A percentile compares a stretch with the other conserved stretches of the same genome.
phyloP scores from a whole-genome alignment of 2,329 filamentous ascomycete species.

The Phaeoacremonium minimum region DNA sequence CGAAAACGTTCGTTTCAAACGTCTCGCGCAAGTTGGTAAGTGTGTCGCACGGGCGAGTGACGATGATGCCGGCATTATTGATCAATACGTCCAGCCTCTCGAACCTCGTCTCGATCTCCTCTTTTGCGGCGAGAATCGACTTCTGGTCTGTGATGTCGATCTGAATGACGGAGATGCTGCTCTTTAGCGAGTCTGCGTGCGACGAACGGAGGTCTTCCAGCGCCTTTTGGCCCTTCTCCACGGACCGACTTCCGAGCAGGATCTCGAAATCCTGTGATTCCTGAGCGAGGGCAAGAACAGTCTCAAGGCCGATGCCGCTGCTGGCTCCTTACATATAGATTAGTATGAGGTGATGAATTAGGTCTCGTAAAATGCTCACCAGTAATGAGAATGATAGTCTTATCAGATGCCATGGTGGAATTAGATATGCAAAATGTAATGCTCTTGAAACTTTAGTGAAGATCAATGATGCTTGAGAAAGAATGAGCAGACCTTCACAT shows the following conservation, averaged over 20 bases:
- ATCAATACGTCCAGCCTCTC: slow-evolving; percentile 51
- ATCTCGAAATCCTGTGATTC: slow-evolving; percentile 3
- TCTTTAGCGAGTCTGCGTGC: neutral
- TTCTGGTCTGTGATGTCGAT: slow-evolving; percentile 57
- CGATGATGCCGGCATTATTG: slow-evolving; percentile 46
- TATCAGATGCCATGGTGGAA: neutral
- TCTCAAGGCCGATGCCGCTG: slow-evolving; percentile 3
- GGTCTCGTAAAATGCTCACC: neutral
- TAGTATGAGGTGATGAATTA: neutral
- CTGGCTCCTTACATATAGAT: neutral
- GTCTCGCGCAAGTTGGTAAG: slow-evolving; percentile 47
- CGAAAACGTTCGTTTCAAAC: slow-evolving; percentile 39
- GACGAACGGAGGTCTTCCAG: neutral
- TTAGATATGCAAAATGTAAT: no score
- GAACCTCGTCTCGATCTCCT: slow-evolving; percentile 44
- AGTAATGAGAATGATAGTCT: slow-evolving; percentile 3
- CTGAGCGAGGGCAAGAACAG: slow-evolving; percentile 1
- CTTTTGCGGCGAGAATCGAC: slow-evolving; percentile 48
- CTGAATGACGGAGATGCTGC: slow-evolving; percentile 22
- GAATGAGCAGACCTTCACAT: no score
- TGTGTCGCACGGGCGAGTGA: slow-evolving; percentile 41
- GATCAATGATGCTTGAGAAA: no score
- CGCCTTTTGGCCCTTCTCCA: slow-evolving; percentile 3
- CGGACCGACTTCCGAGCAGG: slow-evolving; percentile 2
- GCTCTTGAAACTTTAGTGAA: no score